Percentiles rank a stretch among this genome's conserved stretches.
Conservation (phyloP, 805 yeast genomes). For the Myxozyma geophila region DNA sequence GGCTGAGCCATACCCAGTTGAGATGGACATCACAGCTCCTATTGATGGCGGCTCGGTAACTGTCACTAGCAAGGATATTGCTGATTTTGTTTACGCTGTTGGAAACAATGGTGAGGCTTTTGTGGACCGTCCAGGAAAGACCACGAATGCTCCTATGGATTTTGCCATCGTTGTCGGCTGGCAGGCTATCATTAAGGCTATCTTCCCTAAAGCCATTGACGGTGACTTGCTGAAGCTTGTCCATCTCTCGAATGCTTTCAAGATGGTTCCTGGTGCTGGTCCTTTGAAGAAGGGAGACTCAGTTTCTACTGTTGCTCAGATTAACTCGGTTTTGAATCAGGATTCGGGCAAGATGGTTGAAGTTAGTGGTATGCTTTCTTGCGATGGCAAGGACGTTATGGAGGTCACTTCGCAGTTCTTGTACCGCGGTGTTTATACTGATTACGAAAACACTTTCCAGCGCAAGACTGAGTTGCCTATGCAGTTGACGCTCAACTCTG, state of each 20-base stretch:
- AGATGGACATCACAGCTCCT: constrained; percentile 65
- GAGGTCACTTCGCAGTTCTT: constrained; percentile 94
- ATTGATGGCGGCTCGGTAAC: constrained; percentile 71
- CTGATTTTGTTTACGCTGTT: constrained; percentile 94
- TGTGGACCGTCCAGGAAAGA: constrained; percentile 83
- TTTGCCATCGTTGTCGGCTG: constrained; percentile 98
- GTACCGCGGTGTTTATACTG: constrained; percentile 90
- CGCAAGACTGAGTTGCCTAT: constrained; percentile 85
- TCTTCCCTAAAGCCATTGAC: constrained; percentile 94
- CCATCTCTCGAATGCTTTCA: constrained; percentile 92
- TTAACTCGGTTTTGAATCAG: constrained; percentile 87
- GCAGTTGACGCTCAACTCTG: constrained; percentile 69
- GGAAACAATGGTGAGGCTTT: constrained; percentile 97
- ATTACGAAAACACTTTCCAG: constrained; percentile 90
- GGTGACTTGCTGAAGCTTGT: constrained; percentile 94
- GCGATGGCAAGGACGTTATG: constrained; percentile 80
- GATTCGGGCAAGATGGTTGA: constrained; percentile 94
- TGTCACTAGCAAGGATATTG: constrained; percentile 75
- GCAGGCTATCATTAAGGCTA: constrained; percentile 97
- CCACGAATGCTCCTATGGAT: constrained; percentile 96
- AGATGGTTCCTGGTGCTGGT: constrained; percentile 87
- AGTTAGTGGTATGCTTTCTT: constrained; percentile 84
- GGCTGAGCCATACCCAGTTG: constrained; percentile 53
- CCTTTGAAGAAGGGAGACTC: constrained; percentile 88
- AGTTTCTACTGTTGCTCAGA: constrained; percentile 79